Evolutionary conservation across 306 rosid genomes (phyloP), one percentile per base, ranked within the genome.

Genomic region (Coriaria nepalensis): DNA sequence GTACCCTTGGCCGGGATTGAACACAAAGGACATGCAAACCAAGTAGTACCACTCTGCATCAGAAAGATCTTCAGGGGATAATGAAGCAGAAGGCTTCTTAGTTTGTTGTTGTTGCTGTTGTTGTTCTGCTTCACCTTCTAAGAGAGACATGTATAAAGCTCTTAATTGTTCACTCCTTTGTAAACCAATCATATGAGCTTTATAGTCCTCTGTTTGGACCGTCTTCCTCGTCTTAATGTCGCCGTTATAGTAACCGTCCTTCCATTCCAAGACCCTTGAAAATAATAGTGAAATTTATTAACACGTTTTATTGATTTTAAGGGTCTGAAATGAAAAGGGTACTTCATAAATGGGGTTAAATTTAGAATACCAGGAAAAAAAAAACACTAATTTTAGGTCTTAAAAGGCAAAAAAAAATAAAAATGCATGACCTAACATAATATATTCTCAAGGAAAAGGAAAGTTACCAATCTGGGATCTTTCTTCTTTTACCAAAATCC

Each of bases 11-110:
- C 67, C 76, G 9, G 60, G 71, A 36, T 57, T 57, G 86, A 82
- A 82, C 2, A 61, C 69, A 35, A 86, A 86, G 68, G 94, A 82
- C 94, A 86, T 86, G 73, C 94, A 86, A 52, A 86, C 92, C 71
- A 86, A 66, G 82, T 79, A 86, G 73, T 86, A 86, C 96, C 94
- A 86, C 74, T 86, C 96, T 6, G 81, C 75, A 47, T 86, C 94
- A 38, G 88, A 60, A 70, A 86, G 96, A 48, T 86, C 93, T 43
- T 86, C 96, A 4, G 94, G 96, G 37, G 81, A 71, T 50, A 86
- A 68, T 62, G 86, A 60, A 69, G 69, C 81, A 15, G 77, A 77
- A 55, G 84, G 80, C 70, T 58, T 72, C 56, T 79, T 74, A 5
- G 74, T 52, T 57, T 50, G 79, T 42, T 20, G 29, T 20, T 20